Evolutionary conservation across 2,329 filamentous ascomycete genomes (phyloP), one percentile per base, ranked within the genome.

Genomic region (Mariannaea sp.): DNA sequence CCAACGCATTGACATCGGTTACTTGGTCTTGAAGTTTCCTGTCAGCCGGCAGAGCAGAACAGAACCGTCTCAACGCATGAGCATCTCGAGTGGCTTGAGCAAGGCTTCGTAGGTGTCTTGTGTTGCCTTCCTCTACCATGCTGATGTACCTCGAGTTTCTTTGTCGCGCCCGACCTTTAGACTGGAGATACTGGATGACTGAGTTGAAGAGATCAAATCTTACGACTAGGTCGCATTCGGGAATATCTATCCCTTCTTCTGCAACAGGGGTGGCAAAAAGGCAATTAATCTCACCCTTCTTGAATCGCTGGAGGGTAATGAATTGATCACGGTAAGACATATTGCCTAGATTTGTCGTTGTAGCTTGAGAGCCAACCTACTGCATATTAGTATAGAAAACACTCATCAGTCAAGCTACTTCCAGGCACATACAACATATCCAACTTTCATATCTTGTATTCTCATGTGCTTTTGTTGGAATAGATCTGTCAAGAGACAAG

Each of bases 171-270:
- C 94, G 84, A 0, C 94, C 94, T 57, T 91, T 84, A 12, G 92
- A 97, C 70, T 99, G 94, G 16, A 97, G 86, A 68, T 97, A 97
- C 66, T 96, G 90, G 46, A 97, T 97, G 71, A 96, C 85, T 0
- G 93, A 97, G 9, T 81, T 80, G 71, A 92, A 96, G 2, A 96
- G 80, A 67, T 97, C 91, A 65, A 97, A 99, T 2, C 92, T 75
- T 54, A 89, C 77, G 24, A 88, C 76, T 1, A 87, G 68, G 58
- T 88, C 87, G 68, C 85, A 88, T 49, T 86, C 83, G 0, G 85
- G 85, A 41, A 88, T 81, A 61, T 88, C 85, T 10, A 88, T 78
- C 1, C 85, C 85, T 66, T 88, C 85, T 62, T 88, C 85, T 0
- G 81, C 85, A 2, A 88, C 82, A 1, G 84, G 85, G 0, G 85